Evolutionary conservation across 1,284 basidiomycete species (phyloP).

Genomic region (Mycena sp.): DNA sequence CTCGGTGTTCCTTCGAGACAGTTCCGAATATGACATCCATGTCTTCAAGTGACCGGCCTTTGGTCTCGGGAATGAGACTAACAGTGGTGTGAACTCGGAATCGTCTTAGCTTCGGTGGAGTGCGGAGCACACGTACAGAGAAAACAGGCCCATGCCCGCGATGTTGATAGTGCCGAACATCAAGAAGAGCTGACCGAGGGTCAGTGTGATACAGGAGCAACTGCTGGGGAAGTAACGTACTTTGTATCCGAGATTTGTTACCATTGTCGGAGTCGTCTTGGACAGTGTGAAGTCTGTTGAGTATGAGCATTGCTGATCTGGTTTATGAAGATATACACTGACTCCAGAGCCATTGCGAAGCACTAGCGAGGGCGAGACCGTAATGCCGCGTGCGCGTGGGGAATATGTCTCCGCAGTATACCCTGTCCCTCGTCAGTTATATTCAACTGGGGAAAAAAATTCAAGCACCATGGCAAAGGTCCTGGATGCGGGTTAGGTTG

Average conservation of each 20-base stretch:
- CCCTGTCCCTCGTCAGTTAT: slow-evolving; percentile 31
- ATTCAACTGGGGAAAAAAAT: not conserved
- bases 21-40: slow-evolving; percentile 79
- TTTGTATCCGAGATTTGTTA: slow-evolving; percentile 68
- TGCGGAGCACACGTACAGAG: slow-evolving; percentile 49
- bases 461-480: slow-evolving; percentile 60
- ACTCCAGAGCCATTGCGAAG: slow-evolving; percentile 82
- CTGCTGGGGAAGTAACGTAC: slow-evolving; percentile 14
- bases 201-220: not conserved
- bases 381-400: slow-evolving; percentile 83
- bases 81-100: slow-evolving; percentile 38
- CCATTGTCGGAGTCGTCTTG: slow-evolving; percentile 76
- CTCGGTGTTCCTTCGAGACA: slow-evolving; percentile 58
- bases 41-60: slow-evolving; percentile 68
- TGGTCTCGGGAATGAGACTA: slow-evolving; percentile 71
- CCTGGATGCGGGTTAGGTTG: slow-evolving; percentile 36
- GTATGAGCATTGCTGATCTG: too few relatives aligned
- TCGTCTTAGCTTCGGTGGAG: not conserved
- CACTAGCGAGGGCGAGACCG: slow-evolving; percentile 75
- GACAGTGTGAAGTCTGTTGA: slow-evolving; percentile 73
- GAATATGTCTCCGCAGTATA: slow-evolving; percentile 85
- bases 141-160: slow-evolving; percentile 57
- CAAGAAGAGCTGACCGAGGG: slow-evolving; percentile 56
- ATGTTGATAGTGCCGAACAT: slow-evolving; percentile 76
- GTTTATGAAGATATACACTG: too few relatives aligned